phyloP scores from a whole-genome alignment of 306 rosid species.

The Alnus rubra region DNA sequence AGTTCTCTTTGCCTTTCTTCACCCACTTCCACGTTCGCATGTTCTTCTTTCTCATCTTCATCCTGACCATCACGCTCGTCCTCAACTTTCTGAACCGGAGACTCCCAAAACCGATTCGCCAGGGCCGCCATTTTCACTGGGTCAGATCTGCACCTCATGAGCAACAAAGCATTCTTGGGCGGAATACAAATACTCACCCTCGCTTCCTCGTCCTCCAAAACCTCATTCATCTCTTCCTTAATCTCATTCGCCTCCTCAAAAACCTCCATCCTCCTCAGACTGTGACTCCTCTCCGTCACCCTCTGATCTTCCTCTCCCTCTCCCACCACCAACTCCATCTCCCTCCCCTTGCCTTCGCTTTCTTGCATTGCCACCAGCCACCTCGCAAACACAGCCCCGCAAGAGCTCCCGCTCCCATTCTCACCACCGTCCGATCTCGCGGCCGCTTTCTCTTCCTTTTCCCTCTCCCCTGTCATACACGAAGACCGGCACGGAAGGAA shows the following conservation, averaged over 20 bases:
- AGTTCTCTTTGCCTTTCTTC: slow-evolving; percentile 22
- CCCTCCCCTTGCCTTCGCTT: slow-evolving; percentile 62
- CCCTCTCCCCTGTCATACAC: slow-evolving; percentile 48
- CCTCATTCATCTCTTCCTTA: slow-evolving; percentile 39
- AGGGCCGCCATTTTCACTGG: slow-evolving; percentile 96
- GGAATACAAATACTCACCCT: slow-evolving; percentile 74
- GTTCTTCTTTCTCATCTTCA: slow-evolving; percentile 23
- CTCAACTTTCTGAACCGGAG: slow-evolving; percentile 50
- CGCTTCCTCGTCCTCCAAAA: slow-evolving; percentile 38
- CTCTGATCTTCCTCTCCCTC: slow-evolving; percentile 33
- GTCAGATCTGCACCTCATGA: slow-evolving; percentile 99
- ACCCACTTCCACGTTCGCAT: slow-evolving; percentile 12
- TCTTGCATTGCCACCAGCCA: slow-evolving; percentile 84
- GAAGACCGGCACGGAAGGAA: slow-evolving; percentile 81
- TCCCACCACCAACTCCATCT: slow-evolving; percentile 60
- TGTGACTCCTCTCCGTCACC: slow-evolving; percentile 37
- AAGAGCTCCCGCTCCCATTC: slow-evolving; percentile 52
- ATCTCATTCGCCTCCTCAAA: slow-evolving; percentile 80
- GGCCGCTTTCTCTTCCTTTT: slow-evolving; percentile 39
- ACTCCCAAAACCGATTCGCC: slow-evolving; percentile 73
- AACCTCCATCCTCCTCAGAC: slow-evolving; percentile 54
- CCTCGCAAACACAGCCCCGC: slow-evolving; percentile 68
- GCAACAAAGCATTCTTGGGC: slow-evolving; percentile 87
- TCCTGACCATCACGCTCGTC: background rate
- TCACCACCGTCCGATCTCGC: slow-evolving; percentile 27